Percentiles rank a stretch among this genome's conserved stretches.
Evolutionary conservation across 2,329 filamentous ascomycete species (phyloP).

Genomic region (Verticillium longisporum): DNA sequence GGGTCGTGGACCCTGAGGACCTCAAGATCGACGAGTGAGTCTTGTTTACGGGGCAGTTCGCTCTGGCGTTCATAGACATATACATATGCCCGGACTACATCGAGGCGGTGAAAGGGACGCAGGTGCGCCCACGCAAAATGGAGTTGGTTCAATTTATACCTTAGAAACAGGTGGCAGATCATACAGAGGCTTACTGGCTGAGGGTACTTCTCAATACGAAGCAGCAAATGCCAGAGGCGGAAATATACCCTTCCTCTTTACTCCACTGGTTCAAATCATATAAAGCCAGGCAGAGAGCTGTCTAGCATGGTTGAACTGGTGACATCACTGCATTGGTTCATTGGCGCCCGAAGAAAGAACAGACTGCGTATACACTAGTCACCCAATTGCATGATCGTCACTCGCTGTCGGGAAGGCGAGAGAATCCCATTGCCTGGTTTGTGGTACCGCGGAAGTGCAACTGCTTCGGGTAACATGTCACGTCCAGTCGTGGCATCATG

Average conservation of each 20-base stretch:
- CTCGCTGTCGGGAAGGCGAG: too few species aligned
- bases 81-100: not conserved
- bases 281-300: too few species aligned
- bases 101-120: not conserved
- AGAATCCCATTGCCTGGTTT: too few species aligned
- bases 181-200: not conserved
- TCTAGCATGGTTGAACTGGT: too few species aligned
- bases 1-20: constrained; percentile 35
- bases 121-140: not conserved
- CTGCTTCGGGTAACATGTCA: too few species aligned
- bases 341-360: too few species aligned
- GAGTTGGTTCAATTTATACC: not conserved
- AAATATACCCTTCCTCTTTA: not conserved
- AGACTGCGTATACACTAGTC: too few species aligned
- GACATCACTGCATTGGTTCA: too few species aligned
- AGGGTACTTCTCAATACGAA: not conserved
- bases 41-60: not conserved
- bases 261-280: too few species aligned
- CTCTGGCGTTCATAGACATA: not conserved
- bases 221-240: not conserved
- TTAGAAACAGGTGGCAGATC: not conserved
- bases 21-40: constrained; percentile 12
- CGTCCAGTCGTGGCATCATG: too few species aligned
- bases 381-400: too few species aligned
- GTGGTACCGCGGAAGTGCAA: too few species aligned